Base-by-base conservation (phyloP, 345 rosid genomes). In the Sapria himalayana region DNA sequence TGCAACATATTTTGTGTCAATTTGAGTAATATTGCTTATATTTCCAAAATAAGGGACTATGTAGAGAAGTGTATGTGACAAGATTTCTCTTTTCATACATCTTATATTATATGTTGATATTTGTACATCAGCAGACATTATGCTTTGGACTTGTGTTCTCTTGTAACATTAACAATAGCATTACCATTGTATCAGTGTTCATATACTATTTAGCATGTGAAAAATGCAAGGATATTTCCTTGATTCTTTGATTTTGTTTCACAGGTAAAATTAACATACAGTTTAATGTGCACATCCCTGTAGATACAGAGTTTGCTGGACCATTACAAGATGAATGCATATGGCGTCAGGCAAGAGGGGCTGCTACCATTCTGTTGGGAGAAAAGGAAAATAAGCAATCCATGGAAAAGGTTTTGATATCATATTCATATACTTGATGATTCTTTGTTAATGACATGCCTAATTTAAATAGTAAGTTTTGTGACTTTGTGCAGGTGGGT, bases 331-430 rank as follows among this genome's bases (percentile, higher is more conserved):
- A 89, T 65, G 69, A 70, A 48, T 66, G 80, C 42, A 63, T 76
- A 58, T 76, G 84, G 95, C 59, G 78, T 38, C 98, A 72, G 62
- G 65, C 86, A 43, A 74, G 86, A 57, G 98, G 98, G 18, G 60
- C 81, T 55, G 76, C 86, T 37, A 50, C 65, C 20, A 77, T 64
- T 41, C 45, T 71, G 40, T 44, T 58, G 0, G 61, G 41, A 41
- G 54, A 54, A 40, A 68, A 67, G 48, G 62, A 41, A 29, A 49
- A 39, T 19, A 54, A 20, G 22, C 78, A 64, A 43, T 52, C 89
- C 44, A 43, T 68, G 3, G 81, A 73, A 42, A 76, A 76, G 94
- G 92, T 71, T 54, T 13, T 42, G 43, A n/a, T 39, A 27, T 19
- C 0, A 25, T 42, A 18, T n/a, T 32, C 27, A 15, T 29, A 7